These are phyloP conservation scores for Purpureocillium lavendulum DNA, from an alignment of 2,329 filamentous ascomycete species.

Conservation along the genomic window DNA sequence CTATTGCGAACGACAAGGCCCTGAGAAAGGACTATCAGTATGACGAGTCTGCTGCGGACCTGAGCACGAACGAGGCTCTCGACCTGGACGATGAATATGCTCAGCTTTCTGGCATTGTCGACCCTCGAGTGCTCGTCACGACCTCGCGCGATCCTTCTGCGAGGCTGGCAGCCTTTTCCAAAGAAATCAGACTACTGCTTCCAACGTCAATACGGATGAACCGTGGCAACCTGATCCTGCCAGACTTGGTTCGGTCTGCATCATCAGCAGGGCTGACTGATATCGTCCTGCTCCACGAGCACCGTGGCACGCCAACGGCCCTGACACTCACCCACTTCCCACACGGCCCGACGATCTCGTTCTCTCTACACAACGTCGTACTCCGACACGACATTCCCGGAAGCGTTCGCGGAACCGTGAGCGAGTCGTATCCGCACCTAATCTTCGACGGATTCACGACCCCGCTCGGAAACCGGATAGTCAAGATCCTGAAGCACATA, in stretches of 20 bases:
- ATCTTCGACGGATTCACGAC: conserved; percentile 93
- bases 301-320: conserved; percentile 85
- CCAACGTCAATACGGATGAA: conserved; percentile 86
- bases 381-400: conserved; percentile 90
- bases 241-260: conserved; percentile 75
- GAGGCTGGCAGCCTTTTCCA: conserved; percentile 80
- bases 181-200: conserved; percentile 77
- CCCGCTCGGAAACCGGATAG: conserved; percentile 69
- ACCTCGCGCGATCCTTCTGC: conserved; percentile 84
- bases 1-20: conserved; percentile 77
- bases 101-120: conserved; percentile 81
- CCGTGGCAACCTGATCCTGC: conserved; percentile 80
- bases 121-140: conserved; percentile 75
- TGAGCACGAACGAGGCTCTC: conserved; percentile 58
- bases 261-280: conserved; percentile 76
- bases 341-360: conserved; percentile 72
- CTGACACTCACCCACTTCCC: conserved; percentile 82
- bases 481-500: conserved; percentile 86
- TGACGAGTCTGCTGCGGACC: conserved; percentile 71
- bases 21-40: conserved; percentile 87
- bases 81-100: conserved; percentile 86
- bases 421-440: conserved; percentile 86
- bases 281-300: conserved; percentile 81
- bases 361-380: conserved; percentile 87
- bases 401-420: conserved; percentile 76